These are phyloP conservation scores for Populus pruinosa DNA, from an alignment of 345 rosid genomes.

Conservation along the genomic window DNA sequence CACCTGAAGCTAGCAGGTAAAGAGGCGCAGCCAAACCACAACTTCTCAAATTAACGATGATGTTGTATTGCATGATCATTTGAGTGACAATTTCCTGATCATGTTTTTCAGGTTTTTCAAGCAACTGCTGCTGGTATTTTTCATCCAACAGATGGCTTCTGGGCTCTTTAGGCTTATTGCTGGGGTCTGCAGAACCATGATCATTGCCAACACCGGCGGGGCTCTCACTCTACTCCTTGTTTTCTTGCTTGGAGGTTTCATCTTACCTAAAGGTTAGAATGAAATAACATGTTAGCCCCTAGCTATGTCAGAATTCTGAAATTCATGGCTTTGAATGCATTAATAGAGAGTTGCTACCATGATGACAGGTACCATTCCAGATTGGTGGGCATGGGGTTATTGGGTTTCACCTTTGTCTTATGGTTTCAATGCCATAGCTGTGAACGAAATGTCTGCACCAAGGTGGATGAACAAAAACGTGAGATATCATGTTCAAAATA, in stretches of 20 bases:
- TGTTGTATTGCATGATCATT: neutral
- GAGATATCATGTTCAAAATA: conserved; percentile 2
- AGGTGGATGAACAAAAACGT: conserved; percentile 78
- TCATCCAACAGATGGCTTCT: conserved; percentile 84
- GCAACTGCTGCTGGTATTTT: conserved; percentile 56
- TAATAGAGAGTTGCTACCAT: neutral
- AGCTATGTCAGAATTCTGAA: neutral
- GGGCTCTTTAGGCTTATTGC: conserved; percentile 66
- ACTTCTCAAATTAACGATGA: neutral
- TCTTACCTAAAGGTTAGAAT: conserved; percentile 56
- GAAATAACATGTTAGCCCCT: neutral
- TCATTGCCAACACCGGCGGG: conserved; percentile 80
- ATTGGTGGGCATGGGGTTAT: conserved; percentile 87
- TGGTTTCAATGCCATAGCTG: conserved; percentile 57
- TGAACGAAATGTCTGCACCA: conserved; percentile 73
- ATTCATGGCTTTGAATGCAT: neutral
- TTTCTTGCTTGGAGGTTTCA: conserved; percentile 86
- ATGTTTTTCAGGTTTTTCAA: conserved; percentile 67
- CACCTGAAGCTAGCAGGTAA: conserved; percentile 78
- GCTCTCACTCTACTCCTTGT: conserved; percentile 60
- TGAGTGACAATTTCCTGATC: neutral
- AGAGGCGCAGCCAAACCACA: neutral
- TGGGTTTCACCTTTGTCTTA: conserved; percentile 91
- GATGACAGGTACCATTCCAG: conserved; percentile 59
- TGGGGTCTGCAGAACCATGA: conserved; percentile 70